Evolutionary conservation across 78 protist genomes (phyloP).

Genomic region (slime mould (Dictyostelium discoideum)): dicty_2.7 NC_007088.5:795501-796000

Average conservation of each 20-base stretch:
- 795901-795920: constrained; percentile 30
- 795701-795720: constrained; percentile 30
- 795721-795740: constrained; percentile 43
- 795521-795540: constrained; percentile 56
- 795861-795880: neutral
- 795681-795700: neutral
- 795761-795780: constrained; percentile 42
- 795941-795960: constrained; percentile 43
- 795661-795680: constrained; percentile 64
- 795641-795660: constrained; percentile 66
- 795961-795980: constrained; percentile 20
- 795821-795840: neutral
- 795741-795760: constrained; percentile 66
- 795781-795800: neutral
- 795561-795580: constrained; percentile 20
- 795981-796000: constrained; percentile 6
- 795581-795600: constrained; percentile 47
- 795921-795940: neutral
- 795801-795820: neutral
- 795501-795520: neutral
- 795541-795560: constrained; percentile 20
- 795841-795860: neutral
- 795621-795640: constrained; percentile 26
- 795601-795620: constrained; percentile 46
- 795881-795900: constrained; percentile 52